Conservation (phyloP, 2,329 filamentous ascomycete genomes). For the Trichoderma guizhouense region DNA sequence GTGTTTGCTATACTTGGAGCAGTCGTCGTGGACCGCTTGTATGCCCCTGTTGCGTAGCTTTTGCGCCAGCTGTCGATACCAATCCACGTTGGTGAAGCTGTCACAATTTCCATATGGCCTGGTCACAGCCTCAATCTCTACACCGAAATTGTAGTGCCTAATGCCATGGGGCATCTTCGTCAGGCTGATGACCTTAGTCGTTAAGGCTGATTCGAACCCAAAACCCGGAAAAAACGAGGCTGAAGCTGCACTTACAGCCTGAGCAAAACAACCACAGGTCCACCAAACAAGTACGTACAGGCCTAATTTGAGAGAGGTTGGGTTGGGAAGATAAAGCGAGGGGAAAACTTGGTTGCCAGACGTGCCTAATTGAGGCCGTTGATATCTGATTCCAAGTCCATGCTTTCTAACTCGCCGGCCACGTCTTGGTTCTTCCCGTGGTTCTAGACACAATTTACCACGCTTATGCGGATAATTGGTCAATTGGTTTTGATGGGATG, state of each 20-base stretch:
- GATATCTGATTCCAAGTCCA: neutral
- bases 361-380: neutral
- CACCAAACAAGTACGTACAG: neutral
- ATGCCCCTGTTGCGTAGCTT: constrained; percentile 39
- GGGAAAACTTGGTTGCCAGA: neutral
- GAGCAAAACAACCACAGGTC: constrained; percentile 21
- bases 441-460: constrained; percentile 1
- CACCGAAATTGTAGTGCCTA: constrained; percentile 39
- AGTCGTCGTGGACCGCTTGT: constrained; percentile 36
- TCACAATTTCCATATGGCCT: constrained; percentile 37
- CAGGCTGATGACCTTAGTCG: neutral
- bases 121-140: constrained; percentile 39
- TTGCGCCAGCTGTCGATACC: constrained; percentile 39
- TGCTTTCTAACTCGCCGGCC: constrained; percentile 2
- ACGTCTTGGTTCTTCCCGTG: neutral
- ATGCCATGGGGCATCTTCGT: constrained; percentile 2
- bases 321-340: neutral
- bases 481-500: neutral
- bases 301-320: neutral
- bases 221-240: neutral
- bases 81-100: constrained; percentile 38
- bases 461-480: constrained; percentile 1
- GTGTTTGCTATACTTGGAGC: constrained; percentile 39
- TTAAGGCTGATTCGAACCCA: neutral
- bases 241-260: constrained; percentile 10